Evolutionary conservation across 257 asterid species (phyloP).

Genomic region (Linaria vulgaris): DNA sequence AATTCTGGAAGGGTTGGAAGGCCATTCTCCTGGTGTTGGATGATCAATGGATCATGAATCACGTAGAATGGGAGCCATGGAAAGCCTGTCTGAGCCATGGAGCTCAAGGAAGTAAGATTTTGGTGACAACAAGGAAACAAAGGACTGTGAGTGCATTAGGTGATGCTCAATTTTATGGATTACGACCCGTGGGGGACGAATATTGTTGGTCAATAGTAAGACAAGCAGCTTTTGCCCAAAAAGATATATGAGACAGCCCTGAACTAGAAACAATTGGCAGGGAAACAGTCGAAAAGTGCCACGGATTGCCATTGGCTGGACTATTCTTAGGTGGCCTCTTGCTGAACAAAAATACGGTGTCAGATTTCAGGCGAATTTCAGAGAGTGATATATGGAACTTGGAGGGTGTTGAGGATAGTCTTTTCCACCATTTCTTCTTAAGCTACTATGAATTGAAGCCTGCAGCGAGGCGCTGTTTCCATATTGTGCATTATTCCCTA

Average conservation of each 20-base stretch:
- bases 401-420: not conserved
- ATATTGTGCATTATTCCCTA: slow-evolving; percentile 38
- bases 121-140: not conserved
- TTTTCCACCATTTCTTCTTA: slow-evolving; percentile 5
- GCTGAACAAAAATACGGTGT: not conserved
- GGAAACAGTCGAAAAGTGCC: slow-evolving; percentile 14
- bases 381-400: not conserved
- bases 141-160: not conserved
- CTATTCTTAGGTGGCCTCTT: slow-evolving; percentile 18
- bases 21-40: not conserved
- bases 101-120: not conserved
- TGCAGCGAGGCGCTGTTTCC: slow-evolving; percentile 34
- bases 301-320: slow-evolving; percentile 21
- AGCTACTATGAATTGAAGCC: slow-evolving; percentile 30
- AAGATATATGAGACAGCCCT: not conserved
- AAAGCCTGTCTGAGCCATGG: not conserved
- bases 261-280: slow-evolving; percentile 2
- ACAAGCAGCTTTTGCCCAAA: not conserved
- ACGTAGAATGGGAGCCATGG: not conserved
- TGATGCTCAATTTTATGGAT: not conserved
- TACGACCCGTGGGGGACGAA: not conserved
- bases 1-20: not conserved
- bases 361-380: slow-evolving; percentile 9
- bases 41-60: not conserved
- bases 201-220: slow-evolving; percentile 4